A percentile compares a stretch with the other conserved stretches of the same genome.
Evolutionary conservation across 1,284 basidiomycete species (phyloP).

Genomic region (Leccinum insigne): DNA sequence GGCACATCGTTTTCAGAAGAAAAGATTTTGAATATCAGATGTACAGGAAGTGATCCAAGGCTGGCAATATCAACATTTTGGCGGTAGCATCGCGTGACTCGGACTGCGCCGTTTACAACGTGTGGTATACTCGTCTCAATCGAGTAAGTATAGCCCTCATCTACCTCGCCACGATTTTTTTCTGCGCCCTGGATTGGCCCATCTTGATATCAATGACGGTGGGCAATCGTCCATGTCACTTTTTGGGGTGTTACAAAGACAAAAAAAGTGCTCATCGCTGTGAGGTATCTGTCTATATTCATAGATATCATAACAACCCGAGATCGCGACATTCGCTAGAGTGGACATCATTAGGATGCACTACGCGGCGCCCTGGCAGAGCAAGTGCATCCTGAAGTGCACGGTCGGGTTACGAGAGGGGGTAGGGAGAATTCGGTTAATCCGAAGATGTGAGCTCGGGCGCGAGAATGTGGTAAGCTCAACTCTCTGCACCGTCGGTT

Average conservation of each 20-base stretch:
- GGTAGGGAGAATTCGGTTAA: not conserved
- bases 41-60: not conserved
- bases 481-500: no score
- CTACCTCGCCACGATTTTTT: slow-evolving; percentile 19
- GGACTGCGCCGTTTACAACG: slow-evolving; percentile 2
- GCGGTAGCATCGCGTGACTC: no score
- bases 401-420: no score
- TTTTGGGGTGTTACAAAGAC: no score
- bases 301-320: slow-evolving; percentile 32
- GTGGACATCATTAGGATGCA: slow-evolving; percentile 78
- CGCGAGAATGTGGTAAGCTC: no score
- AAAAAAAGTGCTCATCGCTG: no score
- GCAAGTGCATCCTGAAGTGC: slow-evolving; percentile 57
- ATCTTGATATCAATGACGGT: slow-evolving; percentile 30
- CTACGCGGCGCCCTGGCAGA: slow-evolving; percentile 57
- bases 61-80: not conserved
- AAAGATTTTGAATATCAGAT: no score
- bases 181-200: slow-evolving; percentile 18
- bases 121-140: slow-evolving; percentile 23
- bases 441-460: not conserved
- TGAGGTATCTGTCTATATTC: no score
- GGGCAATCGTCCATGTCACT: slow-evolving; percentile 10
- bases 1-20: no score
- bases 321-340: slow-evolving; percentile 76
- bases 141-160: slow-evolving; percentile 19